A percentile compares a stretch with the other conserved stretches of the same genome.
phyloP scores from a whole-genome alignment of 179 eudicot species.

The Amaranthus tricolor region DNA sequence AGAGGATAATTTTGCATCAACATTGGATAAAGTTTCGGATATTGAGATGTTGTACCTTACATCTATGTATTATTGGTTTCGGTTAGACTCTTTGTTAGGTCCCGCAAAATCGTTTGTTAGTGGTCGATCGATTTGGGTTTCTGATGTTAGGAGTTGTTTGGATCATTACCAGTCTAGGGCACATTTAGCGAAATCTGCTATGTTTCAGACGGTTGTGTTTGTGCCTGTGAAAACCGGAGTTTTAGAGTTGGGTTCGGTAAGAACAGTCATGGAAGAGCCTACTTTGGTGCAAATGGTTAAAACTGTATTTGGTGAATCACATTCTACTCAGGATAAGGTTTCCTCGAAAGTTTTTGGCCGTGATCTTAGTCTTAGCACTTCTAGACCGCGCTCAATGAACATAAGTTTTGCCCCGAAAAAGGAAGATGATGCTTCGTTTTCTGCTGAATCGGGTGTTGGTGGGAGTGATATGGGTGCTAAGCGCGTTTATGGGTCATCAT shows the following conservation, averaged over 20 bases:
- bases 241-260: slow-evolving; percentile 73
- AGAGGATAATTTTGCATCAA: slow-evolving; percentile 43
- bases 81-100: slow-evolving; percentile 54
- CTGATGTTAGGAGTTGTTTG: slow-evolving; percentile 52
- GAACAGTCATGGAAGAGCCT: slow-evolving; percentile 56
- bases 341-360: slow-evolving; percentile 72
- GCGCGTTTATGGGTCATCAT: slow-evolving; percentile 55
- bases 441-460: slow-evolving; percentile 40
- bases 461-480: slow-evolving; percentile 31
- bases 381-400: slow-evolving; percentile 51
- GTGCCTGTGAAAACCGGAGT: slow-evolving; percentile 73
- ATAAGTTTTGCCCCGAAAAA: slow-evolving; percentile 68
- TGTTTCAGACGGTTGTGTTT: slow-evolving; percentile 61
- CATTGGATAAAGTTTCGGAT: slow-evolving; percentile 59
- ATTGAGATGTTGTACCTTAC: slow-evolving; percentile 73
- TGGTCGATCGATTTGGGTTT: slow-evolving; percentile 66
- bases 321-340: slow-evolving; percentile 38
- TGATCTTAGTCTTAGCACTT: slow-evolving; percentile 65
- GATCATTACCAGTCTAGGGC: slow-evolving; percentile 70
- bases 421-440: slow-evolving; percentile 53
- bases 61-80: slow-evolving; percentile 73
- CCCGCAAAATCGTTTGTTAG: slow-evolving; percentile 71
- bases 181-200: slow-evolving; percentile 50
- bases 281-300: slow-evolving; percentile 39
- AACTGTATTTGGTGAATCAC: slow-evolving; percentile 43